These are phyloP conservation scores for Candolleomyces efflorescens DNA, from an alignment of 768 basidiomycete species.

Conservation along the genomic window DNA sequence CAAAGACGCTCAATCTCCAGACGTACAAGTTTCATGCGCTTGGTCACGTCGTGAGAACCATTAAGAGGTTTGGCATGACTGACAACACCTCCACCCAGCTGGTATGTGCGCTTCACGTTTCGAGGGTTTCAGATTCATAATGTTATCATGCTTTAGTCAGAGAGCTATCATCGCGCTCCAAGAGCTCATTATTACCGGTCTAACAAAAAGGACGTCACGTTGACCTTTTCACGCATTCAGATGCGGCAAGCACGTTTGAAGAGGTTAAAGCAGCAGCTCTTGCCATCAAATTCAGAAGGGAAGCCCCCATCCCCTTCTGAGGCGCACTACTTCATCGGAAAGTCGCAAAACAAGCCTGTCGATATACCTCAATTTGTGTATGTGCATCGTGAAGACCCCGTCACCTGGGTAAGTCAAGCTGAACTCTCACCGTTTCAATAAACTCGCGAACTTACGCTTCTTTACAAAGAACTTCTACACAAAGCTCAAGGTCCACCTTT, in stretches of 20 bases:
- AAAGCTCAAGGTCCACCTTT: slow-evolving; percentile 29
- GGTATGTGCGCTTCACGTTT: slow-evolving; percentile 17
- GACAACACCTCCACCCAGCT: slow-evolving; percentile 38
- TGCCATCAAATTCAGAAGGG: background rate
- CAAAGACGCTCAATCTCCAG: slow-evolving; percentile 25
- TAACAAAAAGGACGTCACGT: background rate
- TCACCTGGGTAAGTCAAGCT: background rate
- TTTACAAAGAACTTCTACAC: slow-evolving; percentile 21
- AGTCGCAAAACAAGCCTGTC: background rate
- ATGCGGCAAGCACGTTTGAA: background rate
- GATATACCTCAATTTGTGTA: background rate
- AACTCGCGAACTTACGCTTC: no score
- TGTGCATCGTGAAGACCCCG: background rate
- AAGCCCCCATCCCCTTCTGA: background rate
- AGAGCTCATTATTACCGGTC: background rate
- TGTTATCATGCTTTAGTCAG: background rate
- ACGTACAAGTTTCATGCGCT: slow-evolving; percentile 38
- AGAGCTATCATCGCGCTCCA: background rate
- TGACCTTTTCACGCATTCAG: background rate
- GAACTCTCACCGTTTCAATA: no score
- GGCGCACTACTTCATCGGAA: slow-evolving; percentile 1
- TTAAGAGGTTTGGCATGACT: slow-evolving; percentile 28
- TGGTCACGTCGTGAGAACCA: slow-evolving; percentile 28
- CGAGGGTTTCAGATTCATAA: background rate
- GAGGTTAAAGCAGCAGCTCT: background rate